Conservation (phyloP, 305 asterid genomes). For the Fraxinus sp. region DNA sequence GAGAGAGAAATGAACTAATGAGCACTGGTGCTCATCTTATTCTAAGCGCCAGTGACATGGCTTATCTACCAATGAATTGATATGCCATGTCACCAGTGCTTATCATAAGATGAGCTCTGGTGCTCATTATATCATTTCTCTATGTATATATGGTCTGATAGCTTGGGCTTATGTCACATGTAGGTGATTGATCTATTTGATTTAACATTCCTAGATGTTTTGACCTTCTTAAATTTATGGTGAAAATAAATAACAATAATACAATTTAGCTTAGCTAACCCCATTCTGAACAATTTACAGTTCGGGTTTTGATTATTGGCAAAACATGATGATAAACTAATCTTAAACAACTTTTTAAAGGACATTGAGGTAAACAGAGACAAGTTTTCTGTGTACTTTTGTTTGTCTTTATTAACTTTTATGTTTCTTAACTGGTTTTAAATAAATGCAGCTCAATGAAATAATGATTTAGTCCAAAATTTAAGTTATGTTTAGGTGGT, state of each 20-base stretch:
- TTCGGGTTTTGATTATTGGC: not conserved
- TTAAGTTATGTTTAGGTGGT: not conserved
- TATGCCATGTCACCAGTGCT: not conserved
- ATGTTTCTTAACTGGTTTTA: not conserved
- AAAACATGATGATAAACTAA: not conserved
- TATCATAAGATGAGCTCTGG: not conserved
- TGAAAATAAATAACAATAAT: not conserved
- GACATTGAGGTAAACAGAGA: not conserved
- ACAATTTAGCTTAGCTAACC: not conserved
- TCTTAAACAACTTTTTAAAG: not conserved
- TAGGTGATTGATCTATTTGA: not conserved
- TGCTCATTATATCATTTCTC: not conserved
- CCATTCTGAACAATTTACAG: not conserved
- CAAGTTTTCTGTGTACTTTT: not conserved
- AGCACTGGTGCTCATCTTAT: not conserved
- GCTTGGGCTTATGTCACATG: not conserved
- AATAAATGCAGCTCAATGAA: not conserved
- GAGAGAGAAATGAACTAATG: not conserved
- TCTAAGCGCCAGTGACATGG: not conserved
- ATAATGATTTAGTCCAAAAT: not conserved
- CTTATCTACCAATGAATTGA: not conserved
- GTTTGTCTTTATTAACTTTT: not conserved
- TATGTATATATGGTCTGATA: not conserved
- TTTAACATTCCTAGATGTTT: not conserved
- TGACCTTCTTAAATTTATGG: not conserved